phyloP scores from a whole-genome alignment of 805 yeast genomes.

The Saccharomycopsis synnaedendra region DNA sequence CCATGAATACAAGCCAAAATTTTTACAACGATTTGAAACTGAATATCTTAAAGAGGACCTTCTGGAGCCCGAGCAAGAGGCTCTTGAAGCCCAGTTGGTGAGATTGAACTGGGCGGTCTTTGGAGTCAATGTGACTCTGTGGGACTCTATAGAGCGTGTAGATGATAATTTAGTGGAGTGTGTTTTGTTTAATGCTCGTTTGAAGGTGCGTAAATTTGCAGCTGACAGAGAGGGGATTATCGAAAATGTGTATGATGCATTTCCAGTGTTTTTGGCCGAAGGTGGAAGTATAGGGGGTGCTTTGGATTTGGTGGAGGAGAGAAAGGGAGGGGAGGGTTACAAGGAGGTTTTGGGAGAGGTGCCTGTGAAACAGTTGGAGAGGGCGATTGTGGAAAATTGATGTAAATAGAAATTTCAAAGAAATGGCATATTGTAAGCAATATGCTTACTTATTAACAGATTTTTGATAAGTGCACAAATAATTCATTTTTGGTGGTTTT shows the following conservation, averaged over 20 bases:
- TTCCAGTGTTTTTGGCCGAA: constrained; percentile 11
- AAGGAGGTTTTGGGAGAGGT: constrained; percentile 8
- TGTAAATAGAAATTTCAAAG: too few species aligned
- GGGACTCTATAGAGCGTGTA: constrained; percentile 17
- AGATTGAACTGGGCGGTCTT: constrained; percentile 75
- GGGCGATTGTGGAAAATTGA: constrained; percentile 9
- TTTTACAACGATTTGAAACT: constrained; percentile 45
- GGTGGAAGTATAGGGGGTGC: constrained; percentile 1
- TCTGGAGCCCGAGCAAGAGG: constrained; percentile 42
- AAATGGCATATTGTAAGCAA: too few species aligned
- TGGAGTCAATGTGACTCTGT: constrained; percentile 49
- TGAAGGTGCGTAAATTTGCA: constrained; percentile 49
- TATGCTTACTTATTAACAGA: too few species aligned
- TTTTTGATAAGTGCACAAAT: too few species aligned
- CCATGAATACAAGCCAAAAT: constrained; percentile 30
- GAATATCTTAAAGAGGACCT: constrained; percentile 42
- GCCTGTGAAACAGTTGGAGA: constrained; percentile 16
- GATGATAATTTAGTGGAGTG: constrained; percentile 57
- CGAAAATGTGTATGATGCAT: constrained; percentile 22
- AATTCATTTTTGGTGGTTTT: too few species aligned
- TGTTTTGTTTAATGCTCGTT: constrained; percentile 51
- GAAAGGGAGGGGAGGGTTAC: constrained; percentile 7
- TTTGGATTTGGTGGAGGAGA: constrained; percentile 7
- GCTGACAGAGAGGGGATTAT: constrained; percentile 18
- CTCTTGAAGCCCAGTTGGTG: constrained; percentile 55